Evolutionary conservation across 441 rosid species (phyloP).

Genomic region (Hura crepitans): DNA sequence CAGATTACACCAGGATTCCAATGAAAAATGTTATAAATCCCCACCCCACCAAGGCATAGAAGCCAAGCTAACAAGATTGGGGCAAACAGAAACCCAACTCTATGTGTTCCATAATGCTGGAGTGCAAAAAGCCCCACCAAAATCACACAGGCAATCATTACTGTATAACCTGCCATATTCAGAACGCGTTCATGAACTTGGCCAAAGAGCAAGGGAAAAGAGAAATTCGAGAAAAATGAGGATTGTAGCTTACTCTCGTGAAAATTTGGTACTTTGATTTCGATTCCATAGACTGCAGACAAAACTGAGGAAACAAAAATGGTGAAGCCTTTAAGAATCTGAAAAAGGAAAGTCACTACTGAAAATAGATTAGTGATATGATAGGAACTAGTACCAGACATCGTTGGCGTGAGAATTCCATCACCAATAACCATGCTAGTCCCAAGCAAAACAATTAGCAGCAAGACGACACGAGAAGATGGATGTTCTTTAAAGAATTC

Average conservation of each 20-base stretch:
- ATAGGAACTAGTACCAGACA: slow-evolving; percentile 30
- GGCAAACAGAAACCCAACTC: slow-evolving; percentile 40
- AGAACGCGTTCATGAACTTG: neutral
- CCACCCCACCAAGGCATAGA: slow-evolving; percentile 30
- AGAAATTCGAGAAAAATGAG: neutral
- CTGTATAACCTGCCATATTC: slow-evolving; percentile 18
- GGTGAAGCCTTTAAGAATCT: neutral
- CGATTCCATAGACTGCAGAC: slow-evolving; percentile 33
- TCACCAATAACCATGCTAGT: slow-evolving; percentile 41
- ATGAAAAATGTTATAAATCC: slow-evolving; percentile 32
- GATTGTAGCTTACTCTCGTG: slow-evolving; percentile 28
- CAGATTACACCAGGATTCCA: slow-evolving; percentile 33
- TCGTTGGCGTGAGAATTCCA: slow-evolving; percentile 38
- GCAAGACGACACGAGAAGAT: slow-evolving; percentile 21
- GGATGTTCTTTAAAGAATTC: slow-evolving; percentile 20
- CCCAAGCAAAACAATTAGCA: slow-evolving; percentile 34
- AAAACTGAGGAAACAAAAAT: slow-evolving; percentile 25
- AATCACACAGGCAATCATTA: slow-evolving; percentile 27
- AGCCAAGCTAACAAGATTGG: slow-evolving; percentile 37
- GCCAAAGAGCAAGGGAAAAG: neutral
- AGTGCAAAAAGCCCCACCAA: slow-evolving; percentile 40
- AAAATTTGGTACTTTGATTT: slow-evolving; percentile 27
- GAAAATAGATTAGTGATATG: too few species aligned
- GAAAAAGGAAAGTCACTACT: neutral
- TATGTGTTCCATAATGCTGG: slow-evolving; percentile 39